Percentiles rank a stretch among this genome's conserved stretches.
phyloP scores from a whole-genome alignment of 2,329 filamentous ascomycete species.

The Mycosphaerella arachidis region DNA sequence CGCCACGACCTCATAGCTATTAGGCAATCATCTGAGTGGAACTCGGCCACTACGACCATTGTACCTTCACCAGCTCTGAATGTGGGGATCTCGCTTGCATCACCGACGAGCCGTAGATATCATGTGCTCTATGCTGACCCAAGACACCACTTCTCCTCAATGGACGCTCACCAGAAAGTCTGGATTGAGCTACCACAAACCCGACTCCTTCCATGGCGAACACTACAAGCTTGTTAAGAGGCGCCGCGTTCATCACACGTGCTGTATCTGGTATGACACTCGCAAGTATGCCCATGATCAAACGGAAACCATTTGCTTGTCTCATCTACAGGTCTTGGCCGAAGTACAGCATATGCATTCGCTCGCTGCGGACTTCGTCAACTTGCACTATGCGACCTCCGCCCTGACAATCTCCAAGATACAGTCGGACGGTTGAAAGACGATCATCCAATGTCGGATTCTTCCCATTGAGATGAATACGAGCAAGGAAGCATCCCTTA shows the following conservation, averaged over 20 bases:
- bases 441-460: constrained; percentile 7
- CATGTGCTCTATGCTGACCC: too few species aligned
- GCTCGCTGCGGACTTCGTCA: constrained; percentile 16
- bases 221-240: constrained; percentile 1
- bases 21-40: too few species aligned
- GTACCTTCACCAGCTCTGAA: too few species aligned
- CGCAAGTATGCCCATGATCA: neutral
- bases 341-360: constrained; percentile 18
- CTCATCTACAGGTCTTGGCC: constrained; percentile 16
- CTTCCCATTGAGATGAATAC: constrained; percentile 16
- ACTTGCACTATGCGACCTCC: constrained; percentile 19
- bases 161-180: neutral
- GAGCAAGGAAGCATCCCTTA: constrained; percentile 19
- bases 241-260: constrained; percentile 20
- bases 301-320: neutral
- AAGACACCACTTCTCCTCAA: too few species aligned
- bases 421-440: constrained; percentile 12
- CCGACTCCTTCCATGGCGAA: neutral
- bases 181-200: neutral
- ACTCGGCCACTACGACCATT: too few species aligned
- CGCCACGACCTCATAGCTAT: too few species aligned
- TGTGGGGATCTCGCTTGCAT: too few species aligned
- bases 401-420: constrained; percentile 7
- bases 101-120: too few species aligned
- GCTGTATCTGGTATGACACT: constrained; percentile 13